Evolutionary conservation across 139 green algal genomes (phyloP), one percentile per base, ranked within the genome.

Genomic region (Coccomyxa sp.): DNA sequence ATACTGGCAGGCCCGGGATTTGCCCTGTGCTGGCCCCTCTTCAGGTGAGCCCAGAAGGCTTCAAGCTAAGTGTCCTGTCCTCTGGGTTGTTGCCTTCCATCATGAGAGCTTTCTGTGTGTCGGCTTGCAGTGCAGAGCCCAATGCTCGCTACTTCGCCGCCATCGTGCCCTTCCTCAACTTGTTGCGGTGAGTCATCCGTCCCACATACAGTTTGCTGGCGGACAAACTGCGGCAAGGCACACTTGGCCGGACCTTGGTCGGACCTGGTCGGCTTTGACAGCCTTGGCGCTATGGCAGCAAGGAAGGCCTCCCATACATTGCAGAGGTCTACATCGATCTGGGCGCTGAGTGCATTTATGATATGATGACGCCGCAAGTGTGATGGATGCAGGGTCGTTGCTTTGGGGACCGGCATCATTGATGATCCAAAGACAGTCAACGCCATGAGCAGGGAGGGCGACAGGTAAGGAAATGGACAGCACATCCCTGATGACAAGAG

Each of bases 1-100:
- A 96, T 93, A 30, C 94, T 93, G 4, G 90, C 94, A 3, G 96
- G 95, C 0, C 95, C 96, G 0, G 82, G 97, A 13, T 97, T 97
- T 79, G 59, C 96, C 25, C 79, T 97, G 21, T 94, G 84, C 30
- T 99, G 96, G 96, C 88, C 91, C 27, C 82, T 98, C 9, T 99
- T 98, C 90, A 97, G 93, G 92, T 96, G 71, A 27, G 77, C 28
- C 14, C 27, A 15, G 1, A 15, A 67, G 32, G 31, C 28, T 67
- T 13, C 11, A 67, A 17, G 59, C n/a, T n/a, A n/a, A n/a, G n/a
- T n/a, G n/a, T n/a, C n/a, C 67, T 11, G 23, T 68, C 79, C 38
- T 82, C n/a, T 82, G 13, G 79, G 10, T 85, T 57, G 38, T 67
- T 78, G 79, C 59, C 81, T 71, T 80, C 30, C 16, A 28, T 51